Percentiles rank a stretch among this genome's conserved stretches.
phyloP scores from a whole-genome alignment of 306 rosid species.

The Castanea mollissima region DNA sequence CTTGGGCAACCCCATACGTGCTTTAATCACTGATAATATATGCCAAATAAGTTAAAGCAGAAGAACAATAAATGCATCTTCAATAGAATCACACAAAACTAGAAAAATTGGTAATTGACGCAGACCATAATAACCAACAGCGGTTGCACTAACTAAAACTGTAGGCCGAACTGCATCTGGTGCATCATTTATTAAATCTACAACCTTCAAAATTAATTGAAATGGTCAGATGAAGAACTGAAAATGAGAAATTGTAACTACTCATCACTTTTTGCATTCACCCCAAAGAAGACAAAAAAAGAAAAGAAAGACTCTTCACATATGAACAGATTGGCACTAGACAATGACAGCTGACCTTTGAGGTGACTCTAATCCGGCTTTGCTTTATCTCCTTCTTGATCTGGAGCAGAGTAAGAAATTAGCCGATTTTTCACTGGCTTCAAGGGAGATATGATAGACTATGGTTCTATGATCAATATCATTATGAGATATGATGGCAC shows the following conservation, averaged over 20 bases:
- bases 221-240: constrained; percentile 37
- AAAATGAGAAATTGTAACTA: constrained; percentile 13
- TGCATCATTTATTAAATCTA: constrained; percentile 68
- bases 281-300: not conserved
- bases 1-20: constrained; percentile 1
- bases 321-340: not conserved
- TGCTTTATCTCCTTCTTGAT: constrained; percentile 87
- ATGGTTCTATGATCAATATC: not conserved
- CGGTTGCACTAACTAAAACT: constrained; percentile 92
- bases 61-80: not conserved
- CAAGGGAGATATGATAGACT: not conserved
- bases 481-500: not conserved
- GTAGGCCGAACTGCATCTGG: constrained; percentile 70
- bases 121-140: constrained; percentile 95
- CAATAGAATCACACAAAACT: not conserved
- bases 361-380: constrained; percentile 87
- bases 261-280: not conserved
- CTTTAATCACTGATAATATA: constrained; percentile 10
- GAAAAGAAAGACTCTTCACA: not conserved
- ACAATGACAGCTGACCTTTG: constrained; percentile 57
- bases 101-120: constrained; percentile 25
- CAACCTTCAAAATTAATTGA: constrained; percentile 61
- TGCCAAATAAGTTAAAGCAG: not conserved
- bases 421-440: constrained; percentile 8
- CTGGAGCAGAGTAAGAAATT: constrained; percentile 41